Percentiles rank a stretch among this genome's conserved stretches.
Conservation (phyloP, 2,329 filamentous ascomycete species). For the Fusarium sp. region DNA sequence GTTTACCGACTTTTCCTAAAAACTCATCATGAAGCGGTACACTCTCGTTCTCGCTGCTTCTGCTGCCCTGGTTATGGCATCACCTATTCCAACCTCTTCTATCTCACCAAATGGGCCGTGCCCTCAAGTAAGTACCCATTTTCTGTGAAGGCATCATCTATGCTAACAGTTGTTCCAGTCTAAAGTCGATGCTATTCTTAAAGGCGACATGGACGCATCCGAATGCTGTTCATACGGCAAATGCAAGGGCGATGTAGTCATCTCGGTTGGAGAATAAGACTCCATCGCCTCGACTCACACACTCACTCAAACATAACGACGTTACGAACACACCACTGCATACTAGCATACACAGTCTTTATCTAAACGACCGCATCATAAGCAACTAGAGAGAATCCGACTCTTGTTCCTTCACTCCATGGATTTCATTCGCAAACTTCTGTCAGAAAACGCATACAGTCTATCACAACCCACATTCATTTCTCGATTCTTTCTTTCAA, state of each 20-base stretch:
- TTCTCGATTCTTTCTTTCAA: not conserved
- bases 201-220: conserved; percentile 59
- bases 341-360: conserved; percentile 2
- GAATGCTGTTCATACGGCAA: conserved; percentile 66
- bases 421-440: not conserved
- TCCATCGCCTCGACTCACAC: not conserved
- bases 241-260: conserved; percentile 63
- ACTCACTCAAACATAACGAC: conserved; percentile 29
- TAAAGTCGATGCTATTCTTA: conserved; percentile 59
- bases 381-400: not conserved
- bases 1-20: not conserved
- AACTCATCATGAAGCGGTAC: conserved; percentile 40
- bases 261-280: conserved; percentile 55
- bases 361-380: not conserved
- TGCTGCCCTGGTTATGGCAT: conserved; percentile 17
- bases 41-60: conserved; percentile 34
- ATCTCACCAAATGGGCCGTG: conserved; percentile 52
- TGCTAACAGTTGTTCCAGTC: conserved; percentile 37
- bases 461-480: not conserved
- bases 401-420: not conserved
- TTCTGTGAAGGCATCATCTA: not conserved
- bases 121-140: conserved; percentile 45
- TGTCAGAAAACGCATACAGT: not conserved
- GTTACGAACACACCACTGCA: conserved; percentile 30
- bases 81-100: conserved; percentile 41